Conservation (phyloP, 495 filamentous ascomycete genomes). For the Daldinia grandis region DNA sequence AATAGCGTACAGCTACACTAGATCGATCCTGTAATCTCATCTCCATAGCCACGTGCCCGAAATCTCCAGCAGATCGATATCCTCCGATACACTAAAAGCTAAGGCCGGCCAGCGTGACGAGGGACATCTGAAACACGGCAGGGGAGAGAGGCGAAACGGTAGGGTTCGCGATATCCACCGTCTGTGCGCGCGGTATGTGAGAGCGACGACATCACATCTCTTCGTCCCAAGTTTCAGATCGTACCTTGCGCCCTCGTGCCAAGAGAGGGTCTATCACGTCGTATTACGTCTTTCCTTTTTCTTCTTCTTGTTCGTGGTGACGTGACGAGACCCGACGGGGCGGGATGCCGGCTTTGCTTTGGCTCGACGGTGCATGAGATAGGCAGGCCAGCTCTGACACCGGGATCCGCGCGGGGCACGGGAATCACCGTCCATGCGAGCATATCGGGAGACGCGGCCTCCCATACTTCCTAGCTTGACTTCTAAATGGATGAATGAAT, state of each 20-base stretch:
- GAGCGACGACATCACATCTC: not conserved
- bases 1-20: not conserved
- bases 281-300: not conserved
- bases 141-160: not conserved
- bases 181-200: slow-evolving; percentile 26
- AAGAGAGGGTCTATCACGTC: not conserved
- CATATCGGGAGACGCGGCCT: not conserved
- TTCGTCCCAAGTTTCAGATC: slow-evolving; percentile 30
- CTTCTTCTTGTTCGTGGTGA: too few species aligned
- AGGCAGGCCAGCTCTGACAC: slow-evolving; percentile 13
- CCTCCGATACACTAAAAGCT: not conserved
- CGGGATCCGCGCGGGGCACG: slow-evolving; percentile 20
- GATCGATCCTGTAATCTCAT: slow-evolving; percentile 18
- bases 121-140: slow-evolving; percentile 1
- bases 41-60: slow-evolving; percentile 19
- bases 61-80: not conserved
- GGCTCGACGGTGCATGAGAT: not conserved
- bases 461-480: not conserved
- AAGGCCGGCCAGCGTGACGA: not conserved
- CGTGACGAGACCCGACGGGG: not conserved
- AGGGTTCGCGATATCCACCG: slow-evolving; percentile 3
- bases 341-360: not conserved
- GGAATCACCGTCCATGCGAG: not conserved
- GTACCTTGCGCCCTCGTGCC: not conserved
- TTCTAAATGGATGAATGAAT: not conserved